Conservation (phyloP, 345 rosid species). For the Populus ilicifolia region DNA sequence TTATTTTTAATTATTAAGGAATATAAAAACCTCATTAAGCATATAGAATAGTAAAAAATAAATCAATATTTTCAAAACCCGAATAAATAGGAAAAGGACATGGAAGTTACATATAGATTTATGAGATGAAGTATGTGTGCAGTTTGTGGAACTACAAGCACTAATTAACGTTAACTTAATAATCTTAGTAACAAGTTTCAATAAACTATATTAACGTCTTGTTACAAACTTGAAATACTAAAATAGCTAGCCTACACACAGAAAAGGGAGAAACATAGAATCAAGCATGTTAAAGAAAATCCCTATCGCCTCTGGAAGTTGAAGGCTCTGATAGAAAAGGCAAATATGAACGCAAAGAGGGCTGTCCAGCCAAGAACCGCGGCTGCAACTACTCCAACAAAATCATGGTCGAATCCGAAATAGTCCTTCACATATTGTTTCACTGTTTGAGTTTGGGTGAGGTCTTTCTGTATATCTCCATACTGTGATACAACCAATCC, state of each 20-base stretch:
- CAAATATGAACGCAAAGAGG: conserved; percentile 16
- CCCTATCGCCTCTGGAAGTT: conserved; percentile 24
- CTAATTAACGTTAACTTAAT: too few species aligned
- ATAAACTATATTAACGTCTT: too few species aligned
- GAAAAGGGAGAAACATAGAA: background rate
- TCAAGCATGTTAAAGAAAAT: background rate
- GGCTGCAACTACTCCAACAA: conserved; percentile 15
- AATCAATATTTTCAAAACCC: too few species aligned
- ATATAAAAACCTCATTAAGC: background rate
- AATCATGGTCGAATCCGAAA: conserved; percentile 20
- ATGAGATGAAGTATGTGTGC: background rate
- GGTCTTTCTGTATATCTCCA: background rate
- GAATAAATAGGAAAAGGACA: too few species aligned
- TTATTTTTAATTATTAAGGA: background rate
- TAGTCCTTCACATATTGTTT: background rate
- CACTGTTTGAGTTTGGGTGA: background rate
- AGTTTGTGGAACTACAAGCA: background rate
- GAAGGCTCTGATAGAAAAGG: conserved; percentile 10
- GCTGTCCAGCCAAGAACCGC: conserved; percentile 2
- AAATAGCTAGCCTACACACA: background rate
- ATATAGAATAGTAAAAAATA: too few species aligned
- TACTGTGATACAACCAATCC: conserved; percentile 20
- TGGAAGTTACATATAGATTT: background rate
- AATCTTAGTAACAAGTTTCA: too few species aligned
- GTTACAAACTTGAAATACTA: too few species aligned